A percentile compares a stretch with the other conserved stretches of the same genome.
These are phyloP conservation scores for Verticillium longisporum DNA, from an alignment of 2,329 filamentous ascomycete genomes.

Conservation along the genomic window DNA sequence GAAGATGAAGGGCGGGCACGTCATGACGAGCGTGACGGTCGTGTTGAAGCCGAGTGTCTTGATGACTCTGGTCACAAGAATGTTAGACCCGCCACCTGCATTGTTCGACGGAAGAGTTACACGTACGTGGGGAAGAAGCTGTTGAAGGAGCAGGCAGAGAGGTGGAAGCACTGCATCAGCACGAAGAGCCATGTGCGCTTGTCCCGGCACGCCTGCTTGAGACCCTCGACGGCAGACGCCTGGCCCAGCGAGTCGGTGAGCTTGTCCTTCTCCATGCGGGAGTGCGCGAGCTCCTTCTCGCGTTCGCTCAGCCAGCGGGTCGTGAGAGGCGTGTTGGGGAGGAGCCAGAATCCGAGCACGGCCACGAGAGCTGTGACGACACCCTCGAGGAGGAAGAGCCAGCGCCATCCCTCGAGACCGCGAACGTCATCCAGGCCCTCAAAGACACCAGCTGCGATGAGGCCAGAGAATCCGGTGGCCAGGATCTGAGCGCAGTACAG, in stretches of 20 bases:
- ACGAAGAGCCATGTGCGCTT: conserved; percentile 45
- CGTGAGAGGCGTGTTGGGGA: conserved; percentile 30
- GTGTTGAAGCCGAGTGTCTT: conserved; percentile 40
- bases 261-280: conserved; percentile 42
- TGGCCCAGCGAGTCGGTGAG: conserved; percentile 32
- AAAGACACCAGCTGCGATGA: conserved; percentile 58
- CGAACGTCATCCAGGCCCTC: conserved; percentile 46
- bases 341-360: conserved; percentile 50
- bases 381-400: conserved; percentile 53
- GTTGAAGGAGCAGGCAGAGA: conserved; percentile 39
- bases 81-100: neutral
- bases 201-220: conserved; percentile 41
- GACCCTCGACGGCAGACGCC: conserved; percentile 36
- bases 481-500: conserved; percentile 55
- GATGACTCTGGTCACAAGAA: conserved; percentile 25
- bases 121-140: conserved; percentile 35
- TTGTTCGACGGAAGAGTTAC: neutral
- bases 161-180: conserved; percentile 49
- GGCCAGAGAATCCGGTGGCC: conserved; percentile 60
- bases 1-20: conserved; percentile 44
- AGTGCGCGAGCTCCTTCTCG: conserved; percentile 39
- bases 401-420: conserved; percentile 57
- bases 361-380: conserved; percentile 56
- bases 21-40: conserved; percentile 44
- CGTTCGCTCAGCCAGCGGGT: conserved; percentile 36